Conservation (phyloP, 1,139 yeast genomes). For the Blastobotrys persicus region DNA sequence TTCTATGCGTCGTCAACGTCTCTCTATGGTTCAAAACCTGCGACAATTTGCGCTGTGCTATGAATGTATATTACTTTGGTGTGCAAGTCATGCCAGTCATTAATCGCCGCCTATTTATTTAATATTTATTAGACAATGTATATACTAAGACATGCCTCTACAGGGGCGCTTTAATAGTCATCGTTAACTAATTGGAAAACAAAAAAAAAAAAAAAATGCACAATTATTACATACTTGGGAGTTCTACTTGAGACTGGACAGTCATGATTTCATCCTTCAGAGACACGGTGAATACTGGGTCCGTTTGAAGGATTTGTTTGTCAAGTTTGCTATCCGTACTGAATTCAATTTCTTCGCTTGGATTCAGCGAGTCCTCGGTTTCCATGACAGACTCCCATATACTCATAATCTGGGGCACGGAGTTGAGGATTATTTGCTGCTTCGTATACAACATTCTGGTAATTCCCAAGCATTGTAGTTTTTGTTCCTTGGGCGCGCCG, state of each 20-base stretch:
- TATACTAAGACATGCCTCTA: not conserved
- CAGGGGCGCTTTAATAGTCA: not conserved
- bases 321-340: not conserved
- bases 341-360: not conserved
- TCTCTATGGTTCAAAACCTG: conserved; percentile 81
- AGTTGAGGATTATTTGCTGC: conserved; percentile 9
- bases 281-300: not conserved
- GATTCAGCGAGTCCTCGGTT: conserved; percentile 1
- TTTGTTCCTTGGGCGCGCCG: conserved; percentile 61
- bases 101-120: conserved; percentile 1
- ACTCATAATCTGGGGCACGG: conserved; percentile 11
- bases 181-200: too few species aligned
- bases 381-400: conserved; percentile 11
- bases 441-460: conserved; percentile 10
- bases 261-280: not conserved
- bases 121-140: conserved; percentile 1
- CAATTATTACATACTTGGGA: not conserved
- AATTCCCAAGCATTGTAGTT: conserved; percentile 16
- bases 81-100: conserved; percentile 13
- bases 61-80: conserved; percentile 46
- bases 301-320: not conserved
- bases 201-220: too few species aligned
- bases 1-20: conserved; percentile 64
- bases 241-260: not conserved
- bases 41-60: conserved; percentile 73